Base-by-base conservation (phyloP, 2,329 filamentous ascomycete genomes). In the Ceratocystis harringtonii region DNA sequence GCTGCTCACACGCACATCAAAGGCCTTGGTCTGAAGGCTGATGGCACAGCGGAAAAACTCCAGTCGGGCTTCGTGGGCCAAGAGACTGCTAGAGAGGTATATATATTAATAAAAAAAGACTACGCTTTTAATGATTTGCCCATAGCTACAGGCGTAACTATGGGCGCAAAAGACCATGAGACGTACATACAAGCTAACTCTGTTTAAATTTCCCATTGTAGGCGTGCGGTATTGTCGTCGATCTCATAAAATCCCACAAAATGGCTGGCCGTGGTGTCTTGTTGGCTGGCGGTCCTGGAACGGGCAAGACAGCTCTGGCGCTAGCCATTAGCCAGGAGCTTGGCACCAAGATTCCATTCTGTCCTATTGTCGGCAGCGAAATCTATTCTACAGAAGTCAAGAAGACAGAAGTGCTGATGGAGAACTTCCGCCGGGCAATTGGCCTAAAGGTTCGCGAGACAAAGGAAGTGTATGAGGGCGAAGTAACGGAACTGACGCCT, bases 351-450 rank as follows among this genome's bases (percentile, higher is more conserved):
- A 95, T 99, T 66, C 94, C 94, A 5, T 99, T 99, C 75, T 96
- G 94, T 76, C 92, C 92, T 48, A 97, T 99, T 73, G 94, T 96
- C 64, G 94, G 92, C 71, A 96, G 92, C 79, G 94, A 99, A 77
- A 88, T 99, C 72, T 99, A 96, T 79, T 96, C 90, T 70, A 88
- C 92, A 58, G 94, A 99, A 77, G 92, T 99, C 69, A 99, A 99
- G 84, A 99, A 99, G 84, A 99, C 94, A 62, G 94, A 99, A 77
- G 88, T 95, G 70, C 79, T 99, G 74, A 97, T 97, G 94, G 94
- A 99, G 81, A 97, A 97, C 79, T 99, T 99, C 76, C 84, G 94
- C 74, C 83, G 94, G 73, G 94, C 94, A 67, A 99, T 99, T 75
- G 94, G 92, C 43, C 82, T 99, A 70, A 92, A 95, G 74, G 94